Evolutionary conservation across 2,329 filamentous ascomycete genomes (phyloP), one percentile per base, ranked within the genome.

Genomic region (Ciborinia camelliae): DNA sequence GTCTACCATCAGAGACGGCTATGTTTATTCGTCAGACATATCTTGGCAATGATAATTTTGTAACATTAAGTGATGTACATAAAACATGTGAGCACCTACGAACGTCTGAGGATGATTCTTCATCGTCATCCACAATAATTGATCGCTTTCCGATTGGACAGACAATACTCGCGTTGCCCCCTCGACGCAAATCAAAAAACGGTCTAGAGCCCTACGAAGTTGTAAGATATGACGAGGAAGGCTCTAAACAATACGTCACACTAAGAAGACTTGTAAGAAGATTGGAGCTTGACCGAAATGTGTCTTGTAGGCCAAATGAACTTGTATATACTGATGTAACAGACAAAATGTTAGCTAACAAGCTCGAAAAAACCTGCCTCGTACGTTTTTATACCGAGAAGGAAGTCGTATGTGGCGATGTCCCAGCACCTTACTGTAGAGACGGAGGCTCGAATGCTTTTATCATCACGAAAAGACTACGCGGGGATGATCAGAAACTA

Each of bases 11-110:
- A 0, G 77, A 65, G 57, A 55, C 64, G 12, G 82, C 86, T 41
- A 84, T 88, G 53, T 90, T 94, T 66, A 82, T 93, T 2, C 83
- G 91, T 0, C 88, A 91, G 69, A 88, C 85, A 0, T 94, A 91
- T 69, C 72, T 86, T 1, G 81, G 82, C 1, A 76, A 81, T 0
- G 81, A 88, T 1, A 82, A 84, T 20, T 93, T 90, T 79, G 76
- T 86, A 0, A 85, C 84, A 0, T 75, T 92, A 0, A 74, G 81
- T 10, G 67, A 81, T 4, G 70, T 76, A 0, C 86, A 93, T 69
- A 79, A 87, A 39, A 68, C 53, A 3, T 91, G 89, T 69, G 66
- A 68, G 30, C 76, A 85, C 65, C 23, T 51, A 32, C 52, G 73
- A 69, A 51, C 32, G 43, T 7, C 28, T 6, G 18, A 32, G 4